phyloP scores from a whole-genome alignment of 495 filamentous ascomycete species.

The Rostrohypoxylon terebratum region DNA sequence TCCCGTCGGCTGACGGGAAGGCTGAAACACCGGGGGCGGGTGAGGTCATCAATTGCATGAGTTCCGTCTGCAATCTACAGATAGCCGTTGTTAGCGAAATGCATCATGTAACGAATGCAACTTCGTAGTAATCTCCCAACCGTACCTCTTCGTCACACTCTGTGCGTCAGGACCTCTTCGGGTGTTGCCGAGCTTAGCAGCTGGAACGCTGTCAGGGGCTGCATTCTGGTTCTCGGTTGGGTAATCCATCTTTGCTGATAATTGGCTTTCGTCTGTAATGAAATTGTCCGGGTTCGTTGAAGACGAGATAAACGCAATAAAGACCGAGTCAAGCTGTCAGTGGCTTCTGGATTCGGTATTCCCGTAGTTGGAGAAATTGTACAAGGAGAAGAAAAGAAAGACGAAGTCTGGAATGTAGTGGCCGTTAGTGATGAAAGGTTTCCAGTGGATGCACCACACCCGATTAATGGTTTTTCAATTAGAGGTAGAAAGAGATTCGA shows the following conservation, averaged over 20 bases:
- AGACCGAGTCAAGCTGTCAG: constrained; percentile 16
- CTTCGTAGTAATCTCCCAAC: not conserved
- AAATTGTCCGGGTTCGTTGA: constrained; percentile 1
- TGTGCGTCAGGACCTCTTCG: constrained; percentile 71
- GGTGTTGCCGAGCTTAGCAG: constrained; percentile 69
- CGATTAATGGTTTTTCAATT: constrained; percentile 29
- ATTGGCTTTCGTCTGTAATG: constrained; percentile 12
- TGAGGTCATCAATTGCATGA: constrained; percentile 98
- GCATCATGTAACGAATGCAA: not conserved
- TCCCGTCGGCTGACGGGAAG: constrained; percentile 90
- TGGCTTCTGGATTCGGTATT: constrained; percentile 27
- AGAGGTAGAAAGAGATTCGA: constrained; percentile 36
- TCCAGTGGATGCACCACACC: constrained; percentile 16
- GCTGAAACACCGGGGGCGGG: constrained; percentile 93
- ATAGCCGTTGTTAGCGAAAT: constrained; percentile 28
- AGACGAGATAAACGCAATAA: constrained; percentile 16
- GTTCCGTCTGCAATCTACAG: constrained; percentile 90
- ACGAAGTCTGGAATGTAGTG: constrained; percentile 44
- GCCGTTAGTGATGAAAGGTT: constrained; percentile 43
- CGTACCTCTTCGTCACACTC: constrained; percentile 82
- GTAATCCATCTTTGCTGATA: constrained; percentile 66
- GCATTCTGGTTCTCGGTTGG: constrained; percentile 77
- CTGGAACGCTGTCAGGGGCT: constrained; percentile 67
- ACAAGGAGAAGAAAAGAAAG: constrained; percentile 28
- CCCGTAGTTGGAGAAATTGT: constrained; percentile 23